A percentile compares a stretch with the other conserved stretches of the same genome.
Evolutionary conservation across 1,284 basidiomycete genomes (phyloP).

Genomic region (Megacollybia platyphylla): DNA sequence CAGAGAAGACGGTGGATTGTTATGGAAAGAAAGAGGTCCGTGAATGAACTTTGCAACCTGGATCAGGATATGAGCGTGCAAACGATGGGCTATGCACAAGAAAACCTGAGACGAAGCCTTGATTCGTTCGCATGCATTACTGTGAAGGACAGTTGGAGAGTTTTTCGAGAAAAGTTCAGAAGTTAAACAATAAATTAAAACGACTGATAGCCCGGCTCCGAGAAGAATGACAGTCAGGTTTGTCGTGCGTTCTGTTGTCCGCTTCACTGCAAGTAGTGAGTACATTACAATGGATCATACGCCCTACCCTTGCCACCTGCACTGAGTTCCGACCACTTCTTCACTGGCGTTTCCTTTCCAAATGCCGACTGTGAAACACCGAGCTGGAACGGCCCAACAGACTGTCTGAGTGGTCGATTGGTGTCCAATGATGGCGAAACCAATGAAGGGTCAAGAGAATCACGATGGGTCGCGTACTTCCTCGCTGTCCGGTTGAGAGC

Average conservation of each 20-base stretch:
- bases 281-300: constrained; percentile 4
- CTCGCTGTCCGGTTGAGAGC: constrained; percentile 10
- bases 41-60: constrained; percentile 58
- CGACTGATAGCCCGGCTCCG: constrained; percentile 70
- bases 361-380: constrained; percentile 50
- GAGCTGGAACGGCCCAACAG: constrained; percentile 74
- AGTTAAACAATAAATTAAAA: constrained; percentile 76
- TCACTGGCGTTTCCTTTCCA: constrained; percentile 36
- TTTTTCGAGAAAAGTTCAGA: constrained; percentile 89
- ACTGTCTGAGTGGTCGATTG: constrained; percentile 22
- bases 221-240: constrained; percentile 77
- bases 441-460: constrained; percentile 22
- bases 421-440: constrained; percentile 51
- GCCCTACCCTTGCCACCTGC: constrained; percentile 73
- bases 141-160: constrained; percentile 83
- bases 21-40: constrained; percentile 59
- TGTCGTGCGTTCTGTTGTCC: constrained; percentile 69
- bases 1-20: constrained; percentile 55
- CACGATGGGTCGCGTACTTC: constrained; percentile 36
- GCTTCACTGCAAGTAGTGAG: constrained; percentile 37
- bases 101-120: constrained; percentile 59
- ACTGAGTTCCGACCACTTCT: constrained; percentile 77
- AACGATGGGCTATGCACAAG: constrained; percentile 3
- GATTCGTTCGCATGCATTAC: constrained; percentile 77
- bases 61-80: constrained; percentile 7